Percentiles rank a stretch among this genome's conserved stretches.
phyloP scores from a whole-genome alignment of 805 yeast species.

The Wickerhamiella nectarea region DNA sequence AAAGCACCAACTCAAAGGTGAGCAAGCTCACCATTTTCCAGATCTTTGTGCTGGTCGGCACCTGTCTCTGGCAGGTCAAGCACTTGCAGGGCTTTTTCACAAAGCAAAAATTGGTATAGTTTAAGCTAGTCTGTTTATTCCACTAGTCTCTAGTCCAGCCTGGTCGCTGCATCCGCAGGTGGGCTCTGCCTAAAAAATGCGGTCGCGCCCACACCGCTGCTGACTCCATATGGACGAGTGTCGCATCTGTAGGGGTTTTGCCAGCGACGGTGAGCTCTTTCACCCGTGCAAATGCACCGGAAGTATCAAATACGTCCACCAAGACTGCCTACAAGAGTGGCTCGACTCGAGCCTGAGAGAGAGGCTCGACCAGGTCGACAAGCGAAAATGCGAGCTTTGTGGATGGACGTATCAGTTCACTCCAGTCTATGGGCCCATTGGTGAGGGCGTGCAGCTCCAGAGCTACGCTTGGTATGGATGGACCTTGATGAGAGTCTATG shows the following conservation, averaged over 20 bases:
- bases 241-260: slow-evolving; percentile 90
- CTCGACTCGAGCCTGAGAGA: slow-evolving; percentile 76
- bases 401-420: slow-evolving; percentile 56
- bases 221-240: slow-evolving; percentile 40
- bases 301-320: slow-evolving; percentile 83
- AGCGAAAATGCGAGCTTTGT: slow-evolving; percentile 75
- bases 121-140: not conserved
- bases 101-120: slow-evolving; percentile 67
- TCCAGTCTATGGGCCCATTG: slow-evolving; percentile 48
- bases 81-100: slow-evolving; percentile 73
- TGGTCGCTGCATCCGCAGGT: too few relatives aligned
- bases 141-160: not conserved
- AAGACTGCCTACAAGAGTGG: slow-evolving; percentile 86
- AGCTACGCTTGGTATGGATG: slow-evolving; percentile 9
- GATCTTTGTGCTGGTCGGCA: slow-evolving; percentile 46
- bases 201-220: too few relatives aligned
- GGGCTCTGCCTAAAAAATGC: too few relatives aligned
- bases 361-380: slow-evolving; percentile 54
- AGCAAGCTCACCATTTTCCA: slow-evolving; percentile 65
- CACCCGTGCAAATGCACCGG: slow-evolving; percentile 94
- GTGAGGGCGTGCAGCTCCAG: slow-evolving; percentile 36
- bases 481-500: slow-evolving; percentile 11
- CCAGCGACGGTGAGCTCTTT: slow-evolving; percentile 63
- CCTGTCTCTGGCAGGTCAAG: slow-evolving; percentile 64
- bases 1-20: slow-evolving; percentile 58